phyloP scores from a whole-genome alignment of 345 rosid species.

The Hibiscus syriacus region DNA sequence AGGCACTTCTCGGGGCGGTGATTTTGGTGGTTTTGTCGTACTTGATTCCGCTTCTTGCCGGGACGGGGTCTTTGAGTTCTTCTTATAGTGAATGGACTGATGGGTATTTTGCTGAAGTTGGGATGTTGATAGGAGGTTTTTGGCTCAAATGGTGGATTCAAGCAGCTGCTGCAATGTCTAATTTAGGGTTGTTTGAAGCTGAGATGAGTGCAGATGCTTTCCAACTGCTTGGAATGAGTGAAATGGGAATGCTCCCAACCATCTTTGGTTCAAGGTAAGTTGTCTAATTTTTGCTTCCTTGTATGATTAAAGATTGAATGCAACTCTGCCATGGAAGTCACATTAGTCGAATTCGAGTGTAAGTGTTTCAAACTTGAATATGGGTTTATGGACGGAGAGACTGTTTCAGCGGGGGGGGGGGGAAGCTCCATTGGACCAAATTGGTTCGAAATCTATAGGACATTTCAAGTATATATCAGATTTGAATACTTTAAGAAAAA shows the following conservation, averaged over 20 bases:
- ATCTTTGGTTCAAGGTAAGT: constrained; percentile 60
- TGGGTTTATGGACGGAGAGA: no score
- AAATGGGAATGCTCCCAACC: constrained; percentile 84
- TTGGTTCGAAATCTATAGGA: no score
- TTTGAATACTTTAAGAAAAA: not conserved
- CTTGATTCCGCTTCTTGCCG: constrained; percentile 74
- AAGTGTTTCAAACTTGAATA: not conserved
- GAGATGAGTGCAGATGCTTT: constrained; percentile 95
- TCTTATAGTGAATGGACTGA: constrained; percentile 70
- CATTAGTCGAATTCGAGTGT: not conserved
- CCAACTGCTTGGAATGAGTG: constrained; percentile 94
- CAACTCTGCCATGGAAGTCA: not conserved
- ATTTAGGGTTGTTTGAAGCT: constrained; percentile 90
- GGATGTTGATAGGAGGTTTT: constrained; percentile 76
- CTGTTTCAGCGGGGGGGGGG: no score
- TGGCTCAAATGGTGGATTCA: constrained; percentile 95
- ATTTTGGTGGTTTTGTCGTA: constrained; percentile 70
- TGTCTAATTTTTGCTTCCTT: not conserved
- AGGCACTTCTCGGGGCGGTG: constrained; percentile 73
- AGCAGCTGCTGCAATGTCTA: constrained; percentile 91
- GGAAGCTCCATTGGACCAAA: no score
- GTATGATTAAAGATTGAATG: not conserved
- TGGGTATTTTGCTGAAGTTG: constrained; percentile 92
- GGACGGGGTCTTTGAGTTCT: constrained; percentile 58
- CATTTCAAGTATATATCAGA: not conserved